phyloP scores from a whole-genome alignment of 805 yeast genomes.

The Lachancea thermotolerans region DNA sequence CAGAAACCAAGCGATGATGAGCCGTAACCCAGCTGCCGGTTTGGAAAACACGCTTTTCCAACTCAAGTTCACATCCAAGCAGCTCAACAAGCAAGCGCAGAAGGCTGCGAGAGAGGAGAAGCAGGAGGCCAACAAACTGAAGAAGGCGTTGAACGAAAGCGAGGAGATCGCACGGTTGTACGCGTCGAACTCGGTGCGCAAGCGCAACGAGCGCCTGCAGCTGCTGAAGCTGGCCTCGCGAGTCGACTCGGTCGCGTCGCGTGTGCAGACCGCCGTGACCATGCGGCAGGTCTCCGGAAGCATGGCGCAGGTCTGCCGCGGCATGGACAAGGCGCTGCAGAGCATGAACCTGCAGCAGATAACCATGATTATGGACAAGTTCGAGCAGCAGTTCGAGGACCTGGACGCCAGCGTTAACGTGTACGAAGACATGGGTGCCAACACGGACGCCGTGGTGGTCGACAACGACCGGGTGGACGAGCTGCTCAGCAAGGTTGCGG shows the following conservation, averaged over 20 bases:
- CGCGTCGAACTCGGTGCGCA: slow-evolving; percentile 94
- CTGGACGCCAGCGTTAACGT: slow-evolving; percentile 89
- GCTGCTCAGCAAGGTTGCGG: slow-evolving; percentile 86
- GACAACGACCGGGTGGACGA: slow-evolving; percentile 95
- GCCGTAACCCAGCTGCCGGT: slow-evolving; percentile 28
- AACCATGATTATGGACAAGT: slow-evolving; percentile 93
- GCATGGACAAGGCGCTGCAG: slow-evolving; percentile 94
- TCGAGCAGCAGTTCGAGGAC: slow-evolving; percentile 93
- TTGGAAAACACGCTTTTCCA: slow-evolving; percentile 33
- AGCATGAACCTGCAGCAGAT: slow-evolving; percentile 92
- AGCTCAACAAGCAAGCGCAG: slow-evolving; percentile 79
- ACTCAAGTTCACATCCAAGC: slow-evolving; percentile 81
- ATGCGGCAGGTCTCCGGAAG: slow-evolving; percentile 93
- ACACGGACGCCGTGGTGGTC: slow-evolving; percentile 79
- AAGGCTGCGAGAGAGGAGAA: slow-evolving; percentile 88
- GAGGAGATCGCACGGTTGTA: slow-evolving; percentile 89
- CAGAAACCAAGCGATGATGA: slow-evolving; percentile 15
- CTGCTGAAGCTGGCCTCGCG: slow-evolving; percentile 76
- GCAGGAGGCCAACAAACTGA: slow-evolving; percentile 78
- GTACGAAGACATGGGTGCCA: slow-evolving; percentile 84
- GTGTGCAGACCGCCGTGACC: slow-evolving; percentile 97
- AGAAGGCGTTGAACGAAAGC: slow-evolving; percentile 44
- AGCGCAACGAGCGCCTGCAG: slow-evolving; percentile 78
- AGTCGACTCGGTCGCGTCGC: slow-evolving; percentile 90
- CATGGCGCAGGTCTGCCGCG: slow-evolving; percentile 87